Evolutionary conservation across 805 yeast genomes (phyloP), one percentile per base, ranked within the genome.

Genomic region (Millerozyma miso): DNA sequence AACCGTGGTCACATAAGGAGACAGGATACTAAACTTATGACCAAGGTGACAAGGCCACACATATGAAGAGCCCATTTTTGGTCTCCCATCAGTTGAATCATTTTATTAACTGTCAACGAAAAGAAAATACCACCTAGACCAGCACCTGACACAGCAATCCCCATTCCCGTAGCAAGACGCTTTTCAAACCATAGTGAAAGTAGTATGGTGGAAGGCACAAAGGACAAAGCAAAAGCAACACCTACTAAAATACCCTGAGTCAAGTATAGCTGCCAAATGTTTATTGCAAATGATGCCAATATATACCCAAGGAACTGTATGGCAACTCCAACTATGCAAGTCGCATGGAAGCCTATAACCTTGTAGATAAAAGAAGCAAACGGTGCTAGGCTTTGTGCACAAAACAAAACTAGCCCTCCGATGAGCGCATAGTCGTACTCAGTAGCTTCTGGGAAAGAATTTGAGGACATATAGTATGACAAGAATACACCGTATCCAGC

Each of bases 311-410:
- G 59, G 18, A 72, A 61, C 51, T 72, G 71, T 31, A 76, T 49
- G 1, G 63, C 33, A 8, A 75, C 65, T 0, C 85, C 85, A 4
- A 67, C 19, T 2, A 60, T 48, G 65, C 79, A 69, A 2, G 80
- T 69, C 3, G 54, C 40, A 51, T 69, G 73, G 45, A 76, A 60
- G 0, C 88, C 84, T 47, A 77, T 63, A 10, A 79, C 48, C 46
- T 73, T 69, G 51, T 74, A 71, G 4, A 74, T 46, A 0, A 79
- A 50, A 43, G 75, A 64, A 0, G 76, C 73, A 14, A 81, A 46
- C 3, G 95, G 93, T 1, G 71, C 63, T 29, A 66, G 51, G 48
- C 75, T 60, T 55, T 84, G 83, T 16, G 86, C 85, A 41, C 81
- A 59, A 40, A 67, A 73, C 4, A 80, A 67, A 14, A 65, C 66